These are phyloP conservation scores for Blumeria graminis DNA, from an alignment of 2,329 filamentous ascomycete species.

Conservation along the genomic window DNA sequence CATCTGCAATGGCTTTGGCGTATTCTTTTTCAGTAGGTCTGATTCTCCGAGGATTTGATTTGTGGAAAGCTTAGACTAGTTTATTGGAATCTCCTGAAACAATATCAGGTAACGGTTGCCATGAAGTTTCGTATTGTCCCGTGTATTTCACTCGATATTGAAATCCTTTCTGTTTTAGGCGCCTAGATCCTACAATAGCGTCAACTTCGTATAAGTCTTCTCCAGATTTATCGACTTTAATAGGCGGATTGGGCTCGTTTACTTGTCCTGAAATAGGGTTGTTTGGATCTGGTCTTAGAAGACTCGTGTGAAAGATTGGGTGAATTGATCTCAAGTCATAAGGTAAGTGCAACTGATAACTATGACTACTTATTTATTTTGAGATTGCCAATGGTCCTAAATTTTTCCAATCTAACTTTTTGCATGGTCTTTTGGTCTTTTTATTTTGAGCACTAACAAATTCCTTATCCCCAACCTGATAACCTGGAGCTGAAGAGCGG, in stretches of 20 bases:
- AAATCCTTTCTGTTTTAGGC: not conserved
- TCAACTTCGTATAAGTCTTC: not conserved
- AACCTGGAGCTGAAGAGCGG: not conserved
- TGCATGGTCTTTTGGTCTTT: not conserved
- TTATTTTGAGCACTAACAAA: slow-evolving; percentile 1
- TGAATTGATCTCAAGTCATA: slow-evolving; percentile 1
- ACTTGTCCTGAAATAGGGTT: not conserved
- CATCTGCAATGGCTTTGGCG: not conserved
- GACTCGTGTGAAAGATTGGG: slow-evolving; percentile 2
- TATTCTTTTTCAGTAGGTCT: not conserved
- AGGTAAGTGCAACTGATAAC: slow-evolving; percentile 2
- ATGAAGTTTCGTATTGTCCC: not conserved
- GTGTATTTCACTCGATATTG: not conserved
- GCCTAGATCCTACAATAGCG: not conserved
- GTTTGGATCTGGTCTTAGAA: slow-evolving; percentile 1
- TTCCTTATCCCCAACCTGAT: not conserved
- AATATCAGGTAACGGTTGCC: not conserved
- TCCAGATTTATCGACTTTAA: not conserved
- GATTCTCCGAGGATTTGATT: not conserved
- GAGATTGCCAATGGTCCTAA: slow-evolving; percentile 1
- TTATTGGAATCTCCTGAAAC: not conserved
- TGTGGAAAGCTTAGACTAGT: not conserved
- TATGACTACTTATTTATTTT: not conserved
- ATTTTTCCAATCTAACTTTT: slow-evolving; percentile 2
- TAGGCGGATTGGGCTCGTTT: not conserved